Evolutionary conservation across 2,329 filamentous ascomycete species (phyloP), one percentile per base, ranked within the genome.

Genomic region (Calonectria multiphialidica): DNA sequence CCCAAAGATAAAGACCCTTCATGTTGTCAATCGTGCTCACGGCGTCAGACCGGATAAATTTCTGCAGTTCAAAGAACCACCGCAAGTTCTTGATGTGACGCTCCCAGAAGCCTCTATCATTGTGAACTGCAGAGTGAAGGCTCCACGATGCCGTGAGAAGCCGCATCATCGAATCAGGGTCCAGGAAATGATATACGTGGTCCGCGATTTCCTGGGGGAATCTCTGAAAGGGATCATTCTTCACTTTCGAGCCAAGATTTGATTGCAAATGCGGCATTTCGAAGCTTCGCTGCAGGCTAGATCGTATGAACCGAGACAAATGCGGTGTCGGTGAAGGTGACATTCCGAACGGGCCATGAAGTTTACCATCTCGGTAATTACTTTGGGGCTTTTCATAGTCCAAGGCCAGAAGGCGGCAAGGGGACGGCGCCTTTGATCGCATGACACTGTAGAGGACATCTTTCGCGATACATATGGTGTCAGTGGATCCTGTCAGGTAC

Each of bases 1-100:
- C 42, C 62, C 62, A 66, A 15, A 66, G 62, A 13, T 66, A 53
- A 5, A 66, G 5, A 4, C n/a, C 45, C 21, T 66, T 66, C n/a
- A 28, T 35, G n/a, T 42, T 66, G 10, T 12, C 16, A 7, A 35
- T 33, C 9, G 6, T 1, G 3, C 23, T 7, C 28, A 9, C 3
- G 5, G 21, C 35, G 12, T 23, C n/a, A 2, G n/a, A 33, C 3
- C 25, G n/a, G 5, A 66, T 18, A 10, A 66, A 35, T 3, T 8
- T 1, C 13, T 66, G 44, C 6, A 53, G 5, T 23, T 66, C 62
- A 12, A 33, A 53, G 62, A 53, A 66, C 62, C 62, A 66, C 18
- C 4, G 6, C 62, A 66, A 50, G 7, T 53, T 5, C 9, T 42
- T 50, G 16, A 42, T 40, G 5, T 33, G 62, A 8, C 16, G 30